Evolutionary conservation across 1,284 basidiomycete species (phyloP).

Genomic region (Entoloma clypeatum): DNA sequence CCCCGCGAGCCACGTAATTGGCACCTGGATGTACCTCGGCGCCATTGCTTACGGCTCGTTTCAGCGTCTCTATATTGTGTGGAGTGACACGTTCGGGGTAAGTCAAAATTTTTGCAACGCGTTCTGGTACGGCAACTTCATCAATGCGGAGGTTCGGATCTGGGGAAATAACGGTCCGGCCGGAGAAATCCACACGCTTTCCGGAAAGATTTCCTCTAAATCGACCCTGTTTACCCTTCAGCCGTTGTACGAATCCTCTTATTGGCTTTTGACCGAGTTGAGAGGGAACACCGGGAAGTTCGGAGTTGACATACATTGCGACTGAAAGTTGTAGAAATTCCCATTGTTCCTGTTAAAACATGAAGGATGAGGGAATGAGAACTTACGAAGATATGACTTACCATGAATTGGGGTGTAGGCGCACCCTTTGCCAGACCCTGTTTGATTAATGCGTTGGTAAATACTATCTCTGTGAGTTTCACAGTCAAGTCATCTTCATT

Average conservation of each 20-base stretch:
- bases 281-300: slow-evolving; percentile 88
- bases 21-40: slow-evolving; percentile 93
- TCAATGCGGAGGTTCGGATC: slow-evolving; percentile 98
- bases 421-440: slow-evolving; percentile 86
- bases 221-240: slow-evolving; percentile 99
- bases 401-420: slow-evolving; percentile 88
- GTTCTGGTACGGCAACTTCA: slow-evolving; percentile 95
- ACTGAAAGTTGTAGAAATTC: slow-evolving; percentile 94
- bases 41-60: slow-evolving; percentile 84
- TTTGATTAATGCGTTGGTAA: slow-evolving; percentile 91
- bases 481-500: slow-evolving; percentile 99
- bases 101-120: slow-evolving; percentile 93
- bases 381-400: slow-evolving; percentile 29
- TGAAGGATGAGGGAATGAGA: slow-evolving; percentile 14
- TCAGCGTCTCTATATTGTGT: slow-evolving; percentile 85
- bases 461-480: slow-evolving; percentile 96
- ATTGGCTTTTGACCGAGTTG: slow-evolving; percentile 88
- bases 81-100: slow-evolving; percentile 95
- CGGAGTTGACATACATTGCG: slow-evolving; percentile 98
- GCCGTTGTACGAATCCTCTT: slow-evolving; percentile 94
- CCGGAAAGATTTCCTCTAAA: slow-evolving; percentile 98
- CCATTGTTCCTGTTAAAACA: slow-evolving; percentile 83
- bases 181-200: slow-evolving; percentile 99
- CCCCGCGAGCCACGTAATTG: slow-evolving; percentile 85
- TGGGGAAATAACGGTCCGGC: slow-evolving; percentile 97